These are phyloP conservation scores for Dysphania ambrosioides DNA, from an alignment of 148 eudicot genomes.

Conservation along the genomic window DNA sequence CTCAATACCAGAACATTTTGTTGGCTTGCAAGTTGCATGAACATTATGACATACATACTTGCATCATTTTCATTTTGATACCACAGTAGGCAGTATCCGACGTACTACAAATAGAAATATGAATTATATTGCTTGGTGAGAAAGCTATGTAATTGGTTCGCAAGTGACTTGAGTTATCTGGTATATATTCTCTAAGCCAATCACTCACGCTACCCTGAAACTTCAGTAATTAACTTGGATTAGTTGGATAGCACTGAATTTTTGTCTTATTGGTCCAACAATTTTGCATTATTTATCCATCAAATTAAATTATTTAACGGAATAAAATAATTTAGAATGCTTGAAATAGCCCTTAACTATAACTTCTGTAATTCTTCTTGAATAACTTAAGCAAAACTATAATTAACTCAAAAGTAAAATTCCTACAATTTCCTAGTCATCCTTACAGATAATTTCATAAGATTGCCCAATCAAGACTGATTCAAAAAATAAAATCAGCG, in stretches of 20 bases:
- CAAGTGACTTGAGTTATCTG: conserved; percentile 1
- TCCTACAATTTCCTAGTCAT: no score
- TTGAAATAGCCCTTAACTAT: neutral
- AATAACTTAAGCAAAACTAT: no score
- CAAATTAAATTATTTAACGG: no score
- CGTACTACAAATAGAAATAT: neutral
- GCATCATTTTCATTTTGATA: neutral
- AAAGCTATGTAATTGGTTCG: neutral
- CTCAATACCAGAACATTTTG: no score
- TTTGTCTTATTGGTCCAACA: neutral
- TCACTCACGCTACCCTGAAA: neutral
- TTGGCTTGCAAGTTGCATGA: neutral
- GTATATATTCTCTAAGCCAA: neutral
- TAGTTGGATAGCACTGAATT: neutral
- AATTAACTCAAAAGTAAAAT: no score
- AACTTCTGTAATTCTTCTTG: no score
- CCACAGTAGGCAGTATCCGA: neutral
- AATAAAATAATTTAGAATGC: no score
- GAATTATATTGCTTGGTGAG: conserved; percentile 2
- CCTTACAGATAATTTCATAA: no score
- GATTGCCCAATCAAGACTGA: no score
- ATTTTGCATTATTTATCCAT: no score
- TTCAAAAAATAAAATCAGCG: no score
- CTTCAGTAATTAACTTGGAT: neutral
- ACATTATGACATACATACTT: neutral